Evolutionary conservation across 2,329 filamentous ascomycete species (phyloP), one percentile per base, ranked within the genome.

Genomic region (Hypocreales sp.): DNA sequence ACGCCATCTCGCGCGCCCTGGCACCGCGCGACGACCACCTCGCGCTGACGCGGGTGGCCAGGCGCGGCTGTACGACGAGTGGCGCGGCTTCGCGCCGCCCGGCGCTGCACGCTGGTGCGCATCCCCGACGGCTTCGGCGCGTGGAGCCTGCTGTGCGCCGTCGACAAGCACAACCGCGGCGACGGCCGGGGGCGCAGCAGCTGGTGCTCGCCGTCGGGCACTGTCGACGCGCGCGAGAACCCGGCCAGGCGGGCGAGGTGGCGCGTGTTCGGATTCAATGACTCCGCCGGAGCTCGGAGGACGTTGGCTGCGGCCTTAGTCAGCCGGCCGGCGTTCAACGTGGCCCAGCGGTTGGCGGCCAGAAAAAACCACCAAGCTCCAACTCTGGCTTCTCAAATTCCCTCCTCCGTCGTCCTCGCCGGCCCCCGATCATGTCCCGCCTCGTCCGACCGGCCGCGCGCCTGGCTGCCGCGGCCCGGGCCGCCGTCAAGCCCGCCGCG

Each of bases 361-460:
- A n/a, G n/a, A n/a, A n/a, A n/a, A n/a, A n/a, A n/a, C n/a, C n/a
- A n/a, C n/a, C n/a, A n/a, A n/a, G n/a, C n/a, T n/a, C n/a, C n/a
- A n/a, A n/a, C n/a, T n/a, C n/a, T n/a, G n/a, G n/a, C n/a, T n/a
- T n/a, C n/a, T n/a, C n/a, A n/a, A n/a, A n/a, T n/a, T n/a, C n/a
- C n/a, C n/a, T n/a, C n/a, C n/a, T n/a, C n/a, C n/a, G n/a, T n/a
- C n/a, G n/a, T n/a, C n/a, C n/a, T n/a, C n/a, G n/a, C n/a, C n/a
- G n/a, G n/a, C n/a, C n/a, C n/a, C n/a, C n/a, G n/a, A n/a, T n/a
- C 44, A 64, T 65, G 61, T 64, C 61, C 44, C 60, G 61, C 45
- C 54, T 61, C 41, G 57, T 65, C 41, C 61, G 60, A 47, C 61
- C 61, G 33, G 60, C 60, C 37, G 51, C 58, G 46, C 56, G 60